Evolutionary conservation across 2,329 filamentous ascomycete species (phyloP), one percentile per base, ranked within the genome.

Genomic region (Penicillium decumbens): DNA sequence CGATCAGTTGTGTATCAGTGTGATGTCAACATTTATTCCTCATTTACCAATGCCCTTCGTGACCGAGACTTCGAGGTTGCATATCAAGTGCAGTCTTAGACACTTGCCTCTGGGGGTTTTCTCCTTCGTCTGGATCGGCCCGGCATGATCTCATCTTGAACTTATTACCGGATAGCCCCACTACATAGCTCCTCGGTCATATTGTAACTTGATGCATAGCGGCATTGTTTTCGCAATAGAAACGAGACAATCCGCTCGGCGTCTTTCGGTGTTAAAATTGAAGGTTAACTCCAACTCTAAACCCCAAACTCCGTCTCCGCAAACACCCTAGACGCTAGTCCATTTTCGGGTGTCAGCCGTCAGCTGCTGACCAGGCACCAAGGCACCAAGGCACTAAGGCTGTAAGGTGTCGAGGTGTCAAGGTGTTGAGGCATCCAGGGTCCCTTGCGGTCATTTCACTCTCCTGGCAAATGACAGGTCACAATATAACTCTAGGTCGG

Each of bases 231-330:
- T 37, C 29, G 32, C 30, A 30, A 8, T 25, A 41, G 6, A 18
- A 13, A 41, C 12, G 25, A 41, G 39, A 27, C 13, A 8, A 6
- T 41, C 28, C 20, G 23, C 38, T 10, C 37, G 18, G 12, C 7
- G 25, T 47, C 24, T 10, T 18, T 46, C 12, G 13, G 8, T 33
- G 18, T 12, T n/a, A 12, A 20, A 25, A 10, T 8, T 38, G 20
- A 12, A 37, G 41, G 20, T 23, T 3, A 23, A 23, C 20, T 23
- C 20, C 20, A 23, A 18, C 45, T 51, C 41, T 27, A 7, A 51
- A 51, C 49, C 45, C 49, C 44, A 47, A 51, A 51, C 27, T 47
- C 44, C 49, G 39, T 38, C 23, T 23, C 13, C 25, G 8, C 28
- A 29, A 18, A 28, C 37, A 25, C 38, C 30, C 25, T 8, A 6